phyloP scores from a whole-genome alignment of 164 flowering plant genomes.

The Paratinospora sagittata region DNA sequence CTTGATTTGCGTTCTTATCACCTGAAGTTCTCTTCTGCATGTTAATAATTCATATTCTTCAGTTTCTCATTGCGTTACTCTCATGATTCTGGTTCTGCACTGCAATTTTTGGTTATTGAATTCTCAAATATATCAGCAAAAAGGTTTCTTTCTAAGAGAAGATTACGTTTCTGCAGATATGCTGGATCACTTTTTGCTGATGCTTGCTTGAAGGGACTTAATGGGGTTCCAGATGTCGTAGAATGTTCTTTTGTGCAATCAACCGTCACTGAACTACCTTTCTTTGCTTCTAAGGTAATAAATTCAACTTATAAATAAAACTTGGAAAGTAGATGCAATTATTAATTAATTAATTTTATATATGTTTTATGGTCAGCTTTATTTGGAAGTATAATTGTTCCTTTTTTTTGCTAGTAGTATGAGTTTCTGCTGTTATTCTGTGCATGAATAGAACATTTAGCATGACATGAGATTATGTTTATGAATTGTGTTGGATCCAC shows the following conservation, averaged over 20 bases:
- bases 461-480: neutral
- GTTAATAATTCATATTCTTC: too few species aligned
- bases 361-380: neutral
- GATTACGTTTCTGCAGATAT: conserved; percentile 45
- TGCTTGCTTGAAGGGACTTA: conserved; percentile 96
- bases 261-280: conserved; percentile 79
- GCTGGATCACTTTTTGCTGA: conserved; percentile 96
- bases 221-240: conserved; percentile 94
- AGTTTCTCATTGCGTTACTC: neutral
- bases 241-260: conserved; percentile 91
- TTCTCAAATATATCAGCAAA: neutral
- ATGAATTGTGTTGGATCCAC: neutral
- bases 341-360: neutral
- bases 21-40: too few species aligned
- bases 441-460: neutral
- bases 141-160: conserved; percentile 3
- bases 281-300: conserved; percentile 96
- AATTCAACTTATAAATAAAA: neutral
- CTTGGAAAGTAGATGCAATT: neutral
- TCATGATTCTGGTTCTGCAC: neutral
- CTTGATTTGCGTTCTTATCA: too few species aligned
- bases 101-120: neutral
- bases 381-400: too few species aligned
- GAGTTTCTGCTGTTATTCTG: neutral
- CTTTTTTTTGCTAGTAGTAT: neutral